These are phyloP conservation scores for Pneumocystis jirovecii DNA, from an alignment of 1,139 yeast species.

Conservation along the genomic window DNA sequence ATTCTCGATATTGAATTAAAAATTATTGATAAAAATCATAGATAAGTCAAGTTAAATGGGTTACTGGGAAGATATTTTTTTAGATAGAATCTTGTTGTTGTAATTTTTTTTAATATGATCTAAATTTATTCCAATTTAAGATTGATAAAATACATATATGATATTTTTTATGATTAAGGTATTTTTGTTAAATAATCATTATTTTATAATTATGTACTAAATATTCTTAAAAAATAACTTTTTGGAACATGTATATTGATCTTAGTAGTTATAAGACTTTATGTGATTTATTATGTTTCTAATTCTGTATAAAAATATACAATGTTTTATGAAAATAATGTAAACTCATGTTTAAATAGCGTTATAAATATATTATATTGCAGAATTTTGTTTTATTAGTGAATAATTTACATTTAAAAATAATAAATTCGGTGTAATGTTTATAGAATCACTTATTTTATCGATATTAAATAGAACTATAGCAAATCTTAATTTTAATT, in stretches of 20 bases:
- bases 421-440: conserved; percentile 73
- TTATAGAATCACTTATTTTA: conserved; percentile 51
- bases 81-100: conserved; percentile 53
- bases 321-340: conserved; percentile 43
- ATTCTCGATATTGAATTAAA: not conserved
- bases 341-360: conserved; percentile 51
- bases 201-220: too few species aligned
- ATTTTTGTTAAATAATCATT: too few species aligned
- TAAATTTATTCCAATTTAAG: conserved; percentile 70
- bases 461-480: not conserved
- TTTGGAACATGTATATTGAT: conserved; percentile 96
- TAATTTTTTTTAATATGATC: conserved; percentile 74
- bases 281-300: conserved; percentile 64
- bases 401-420: conserved; percentile 74
- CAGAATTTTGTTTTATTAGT: conserved; percentile 75
- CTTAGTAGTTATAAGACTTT: conserved; percentile 67
- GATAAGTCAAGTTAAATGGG: not conserved
- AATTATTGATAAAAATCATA: not conserved
- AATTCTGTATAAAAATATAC: conserved; percentile 33
- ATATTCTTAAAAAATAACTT: conserved; percentile 26
- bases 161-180: too few species aligned
- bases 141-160: too few species aligned
- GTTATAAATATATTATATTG: conserved; percentile 53
- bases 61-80: conserved; percentile 28
- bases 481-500: not conserved